These are phyloP conservation scores for Chrysoporthe austroafricana DNA, from an alignment of 2,329 filamentous ascomycete species.

Conservation along the genomic window DNA sequence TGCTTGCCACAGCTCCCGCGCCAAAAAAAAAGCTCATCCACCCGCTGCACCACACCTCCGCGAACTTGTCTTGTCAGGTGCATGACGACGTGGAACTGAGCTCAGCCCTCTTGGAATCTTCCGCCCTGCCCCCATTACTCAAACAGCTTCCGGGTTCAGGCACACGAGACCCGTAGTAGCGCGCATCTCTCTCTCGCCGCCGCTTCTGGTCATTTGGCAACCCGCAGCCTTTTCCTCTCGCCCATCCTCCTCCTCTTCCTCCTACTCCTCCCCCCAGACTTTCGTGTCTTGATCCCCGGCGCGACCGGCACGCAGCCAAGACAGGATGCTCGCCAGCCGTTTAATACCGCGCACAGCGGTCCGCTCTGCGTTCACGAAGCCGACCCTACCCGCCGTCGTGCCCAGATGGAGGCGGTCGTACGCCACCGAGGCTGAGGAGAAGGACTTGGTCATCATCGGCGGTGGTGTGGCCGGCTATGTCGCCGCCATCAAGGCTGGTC, in stretches of 20 bases:
- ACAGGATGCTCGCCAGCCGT: slow-evolving; percentile 61
- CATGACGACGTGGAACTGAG: slow-evolving; percentile 19
- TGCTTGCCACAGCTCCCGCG: slow-evolving; percentile 15
- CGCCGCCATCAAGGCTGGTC: slow-evolving; percentile 97
- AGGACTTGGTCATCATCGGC: slow-evolving; percentile 96
- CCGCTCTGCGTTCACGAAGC: slow-evolving; percentile 56
- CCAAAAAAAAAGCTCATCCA: slow-evolving; percentile 26
- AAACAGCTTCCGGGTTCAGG: neutral
- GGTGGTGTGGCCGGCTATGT: slow-evolving; percentile 98
- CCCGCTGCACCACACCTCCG: neutral
- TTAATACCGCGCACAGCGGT: slow-evolving; percentile 62
- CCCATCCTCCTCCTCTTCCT: slow-evolving; percentile 1
- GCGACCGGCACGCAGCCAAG: neutral
- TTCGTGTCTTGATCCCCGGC: slow-evolving; percentile 3
- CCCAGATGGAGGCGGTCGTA: slow-evolving; percentile 62
- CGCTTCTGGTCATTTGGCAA: slow-evolving; percentile 4
- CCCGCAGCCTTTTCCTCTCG: slow-evolving; percentile 5
- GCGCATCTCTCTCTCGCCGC: slow-evolving; percentile 5
- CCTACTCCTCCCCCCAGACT: neutral
- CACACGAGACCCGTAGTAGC: slow-evolving; percentile 23
- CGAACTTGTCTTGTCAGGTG: neutral
- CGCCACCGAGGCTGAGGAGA: slow-evolving; percentile 73
- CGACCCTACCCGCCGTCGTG: slow-evolving; percentile 46
- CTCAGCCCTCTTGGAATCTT: neutral
- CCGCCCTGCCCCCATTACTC: slow-evolving; percentile 1